A percentile compares a stretch with the other conserved stretches of the same genome.
phyloP scores from a whole-genome alignment of 2,329 filamentous ascomycete genomes.

The Xylariaceae sp. region DNA sequence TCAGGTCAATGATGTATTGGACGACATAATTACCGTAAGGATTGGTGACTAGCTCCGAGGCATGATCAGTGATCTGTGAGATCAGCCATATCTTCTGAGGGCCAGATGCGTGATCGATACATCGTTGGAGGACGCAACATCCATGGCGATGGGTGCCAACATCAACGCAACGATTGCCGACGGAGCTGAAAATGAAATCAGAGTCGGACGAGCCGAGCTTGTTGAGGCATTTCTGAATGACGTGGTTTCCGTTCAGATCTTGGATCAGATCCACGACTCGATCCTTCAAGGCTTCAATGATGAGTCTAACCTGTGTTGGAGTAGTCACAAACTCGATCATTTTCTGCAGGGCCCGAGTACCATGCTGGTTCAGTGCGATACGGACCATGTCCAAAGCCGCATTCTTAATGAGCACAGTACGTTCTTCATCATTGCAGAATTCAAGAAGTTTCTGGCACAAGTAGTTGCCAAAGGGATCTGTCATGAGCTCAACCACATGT shows the following conservation, averaged over 20 bases:
- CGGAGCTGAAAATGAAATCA: constrained; percentile 95
- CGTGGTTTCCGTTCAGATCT: constrained; percentile 96
- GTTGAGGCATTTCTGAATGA: constrained; percentile 98
- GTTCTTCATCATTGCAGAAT: constrained; percentile 90
- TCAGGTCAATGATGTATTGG: constrained; percentile 95
- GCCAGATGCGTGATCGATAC: constrained; percentile 92
- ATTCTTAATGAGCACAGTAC: constrained; percentile 86
- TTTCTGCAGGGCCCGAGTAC: constrained; percentile 93
- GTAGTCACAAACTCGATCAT: constrained; percentile 98
- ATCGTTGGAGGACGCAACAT: constrained; percentile 95
- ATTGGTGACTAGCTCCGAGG: constrained; percentile 87
- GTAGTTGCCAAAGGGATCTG: constrained; percentile 98
- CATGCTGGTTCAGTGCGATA: constrained; percentile 95
- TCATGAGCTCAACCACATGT: constrained; percentile 97
- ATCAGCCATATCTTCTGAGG: constrained; percentile 85
- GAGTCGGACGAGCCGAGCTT: constrained; percentile 79
- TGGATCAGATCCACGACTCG: constrained; percentile 93
- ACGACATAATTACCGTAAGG: constrained; percentile 98
- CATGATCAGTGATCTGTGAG: constrained; percentile 77
- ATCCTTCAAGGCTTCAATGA: constrained; percentile 76
- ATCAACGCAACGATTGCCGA: constrained; percentile 77
- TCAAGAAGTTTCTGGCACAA: constrained; percentile 97
- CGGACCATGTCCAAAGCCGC: constrained; percentile 81
- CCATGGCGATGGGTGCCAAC: constrained; percentile 97
- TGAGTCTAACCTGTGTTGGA: constrained; percentile 75